Evolutionary conservation across 352 stramenopile species (phyloP).

Genomic region (Globisporangium parvum): DNA sequence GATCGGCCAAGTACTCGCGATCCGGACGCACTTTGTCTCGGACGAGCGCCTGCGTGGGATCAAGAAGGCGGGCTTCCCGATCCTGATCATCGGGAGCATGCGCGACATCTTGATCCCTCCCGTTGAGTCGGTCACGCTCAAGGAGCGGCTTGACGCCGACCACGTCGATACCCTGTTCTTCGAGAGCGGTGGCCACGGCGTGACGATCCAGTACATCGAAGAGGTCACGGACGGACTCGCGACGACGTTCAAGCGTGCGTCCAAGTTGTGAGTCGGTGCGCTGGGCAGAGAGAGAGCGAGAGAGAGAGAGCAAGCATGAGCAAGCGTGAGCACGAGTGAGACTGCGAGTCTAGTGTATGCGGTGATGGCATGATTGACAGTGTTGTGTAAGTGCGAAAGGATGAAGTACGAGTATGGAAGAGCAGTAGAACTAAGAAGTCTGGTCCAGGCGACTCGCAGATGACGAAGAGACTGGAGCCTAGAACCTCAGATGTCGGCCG

Average conservation of each 20-base stretch:
- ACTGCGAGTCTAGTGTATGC: too few species aligned
- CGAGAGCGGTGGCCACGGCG: slow-evolving; percentile 32
- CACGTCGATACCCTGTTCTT: slow-evolving; percentile 37
- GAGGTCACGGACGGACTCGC: slow-evolving; percentile 19
- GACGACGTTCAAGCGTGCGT: slow-evolving; percentile 16
- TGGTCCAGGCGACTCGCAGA: too few species aligned
- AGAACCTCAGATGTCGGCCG: slow-evolving; percentile 17
- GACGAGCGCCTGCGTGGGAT: slow-evolving; percentile 35
- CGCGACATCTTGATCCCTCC: slow-evolving; percentile 5
- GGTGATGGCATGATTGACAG: too few species aligned
- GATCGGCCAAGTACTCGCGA: not conserved
- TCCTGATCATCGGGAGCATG: slow-evolving; percentile 32
- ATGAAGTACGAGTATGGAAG: too few species aligned
- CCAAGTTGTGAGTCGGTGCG: not conserved
- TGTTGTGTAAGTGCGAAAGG: too few species aligned
- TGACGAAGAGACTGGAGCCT: too few species aligned
- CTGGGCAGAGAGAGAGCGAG: too few species aligned
- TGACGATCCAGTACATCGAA: slow-evolving; percentile 37
- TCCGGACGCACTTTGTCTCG: slow-evolving; percentile 16
- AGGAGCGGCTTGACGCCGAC: slow-evolving; percentile 24
- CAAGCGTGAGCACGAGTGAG: too few species aligned
- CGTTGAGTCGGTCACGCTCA: slow-evolving; percentile 32
- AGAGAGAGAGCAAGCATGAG: too few species aligned
- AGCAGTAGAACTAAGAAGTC: too few species aligned
- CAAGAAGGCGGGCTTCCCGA: slow-evolving; percentile 29